A percentile compares a stretch with the other conserved stretches of the same genome.
Conservation (phyloP, 805 yeast species). For the Helenozyma baotianmanensis region DNA sequence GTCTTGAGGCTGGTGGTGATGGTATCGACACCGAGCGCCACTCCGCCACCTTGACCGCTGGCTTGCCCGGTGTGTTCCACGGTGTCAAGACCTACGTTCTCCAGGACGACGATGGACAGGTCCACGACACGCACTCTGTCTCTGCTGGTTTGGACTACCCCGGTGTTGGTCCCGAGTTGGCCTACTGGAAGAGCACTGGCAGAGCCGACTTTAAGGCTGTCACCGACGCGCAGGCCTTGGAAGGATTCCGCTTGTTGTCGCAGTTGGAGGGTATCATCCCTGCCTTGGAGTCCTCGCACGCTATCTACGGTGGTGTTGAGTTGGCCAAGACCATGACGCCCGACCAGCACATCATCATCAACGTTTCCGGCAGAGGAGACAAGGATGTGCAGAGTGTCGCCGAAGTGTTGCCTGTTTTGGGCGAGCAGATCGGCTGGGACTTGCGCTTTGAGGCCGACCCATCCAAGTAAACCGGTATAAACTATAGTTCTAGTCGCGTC, state of each 20-base stretch:
- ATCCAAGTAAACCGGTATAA: slow-evolving; percentile 20
- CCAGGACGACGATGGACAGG: slow-evolving; percentile 91
- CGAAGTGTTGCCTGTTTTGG: slow-evolving; percentile 82
- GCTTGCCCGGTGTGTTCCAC: slow-evolving; percentile 95
- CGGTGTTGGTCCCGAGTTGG: slow-evolving; percentile 98
- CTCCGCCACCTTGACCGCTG: slow-evolving; percentile 93
- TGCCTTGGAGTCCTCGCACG: slow-evolving; percentile 96
- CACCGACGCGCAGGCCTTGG: slow-evolving; percentile 90
- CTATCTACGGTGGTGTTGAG: slow-evolving; percentile 85
- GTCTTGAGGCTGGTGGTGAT: slow-evolving; percentile 99
- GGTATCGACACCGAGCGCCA: slow-evolving; percentile 87
- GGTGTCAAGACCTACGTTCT: slow-evolving; percentile 94
- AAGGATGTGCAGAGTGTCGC: slow-evolving; percentile 98
- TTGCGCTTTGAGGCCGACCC: slow-evolving; percentile 71
- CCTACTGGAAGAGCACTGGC: slow-evolving; percentile 91
- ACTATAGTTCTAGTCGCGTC: too few relatives aligned
- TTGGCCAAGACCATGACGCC: slow-evolving; percentile 76
- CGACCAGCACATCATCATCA: slow-evolving; percentile 80
- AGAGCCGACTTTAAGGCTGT: slow-evolving; percentile 90
- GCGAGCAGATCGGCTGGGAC: slow-evolving; percentile 94
- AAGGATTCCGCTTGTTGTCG: slow-evolving; percentile 82
- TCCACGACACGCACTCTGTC: slow-evolving; percentile 95
- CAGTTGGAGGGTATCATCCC: slow-evolving; percentile 98
- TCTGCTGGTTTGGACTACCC: slow-evolving; percentile 99
- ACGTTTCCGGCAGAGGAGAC: slow-evolving; percentile 97